Evolutionary conservation across 2,329 filamentous ascomycete genomes (phyloP).

Genomic region (Aspergillus ibericus): DNA sequence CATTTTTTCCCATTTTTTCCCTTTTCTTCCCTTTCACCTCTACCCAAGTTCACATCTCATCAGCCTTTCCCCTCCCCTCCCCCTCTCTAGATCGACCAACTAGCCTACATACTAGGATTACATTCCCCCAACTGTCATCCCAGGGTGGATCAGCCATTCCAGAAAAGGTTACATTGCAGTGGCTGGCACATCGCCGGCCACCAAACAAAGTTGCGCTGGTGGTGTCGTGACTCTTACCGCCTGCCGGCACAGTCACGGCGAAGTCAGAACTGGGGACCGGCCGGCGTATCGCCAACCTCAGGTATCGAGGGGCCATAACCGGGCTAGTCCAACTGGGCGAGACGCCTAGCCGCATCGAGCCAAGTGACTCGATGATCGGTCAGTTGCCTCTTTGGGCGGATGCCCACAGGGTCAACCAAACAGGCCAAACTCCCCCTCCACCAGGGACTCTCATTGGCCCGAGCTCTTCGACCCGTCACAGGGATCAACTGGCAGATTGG

Average conservation of each 20-base stretch:
- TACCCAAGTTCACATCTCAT: too few relatives aligned
- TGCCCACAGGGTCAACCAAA: background rate
- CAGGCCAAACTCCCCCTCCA: background rate
- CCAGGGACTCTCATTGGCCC: background rate
- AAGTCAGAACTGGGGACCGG: too few relatives aligned
- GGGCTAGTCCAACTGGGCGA: background rate
- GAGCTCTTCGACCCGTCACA: constrained; percentile 6
- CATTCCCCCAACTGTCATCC: too few relatives aligned
- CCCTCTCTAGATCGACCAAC: background rate
- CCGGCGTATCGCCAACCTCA: background rate
- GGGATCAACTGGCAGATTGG: constrained; percentile 1
- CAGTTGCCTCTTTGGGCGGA: background rate
- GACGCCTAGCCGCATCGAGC: background rate
- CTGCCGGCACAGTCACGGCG: background rate
- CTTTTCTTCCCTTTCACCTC: too few relatives aligned
- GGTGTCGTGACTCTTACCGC: background rate
- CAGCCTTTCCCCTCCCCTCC: background rate
- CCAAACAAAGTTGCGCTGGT: background rate
- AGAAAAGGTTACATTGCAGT: background rate
- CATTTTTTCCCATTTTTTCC: too few relatives aligned
- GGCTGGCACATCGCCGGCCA: background rate
- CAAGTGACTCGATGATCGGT: background rate
- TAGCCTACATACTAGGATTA: background rate
- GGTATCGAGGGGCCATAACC: background rate
- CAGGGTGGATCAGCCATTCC: background rate